Conservation (phyloP, 2,329 filamentous ascomycete species). For the Aureobasidium sp. region DNA sequence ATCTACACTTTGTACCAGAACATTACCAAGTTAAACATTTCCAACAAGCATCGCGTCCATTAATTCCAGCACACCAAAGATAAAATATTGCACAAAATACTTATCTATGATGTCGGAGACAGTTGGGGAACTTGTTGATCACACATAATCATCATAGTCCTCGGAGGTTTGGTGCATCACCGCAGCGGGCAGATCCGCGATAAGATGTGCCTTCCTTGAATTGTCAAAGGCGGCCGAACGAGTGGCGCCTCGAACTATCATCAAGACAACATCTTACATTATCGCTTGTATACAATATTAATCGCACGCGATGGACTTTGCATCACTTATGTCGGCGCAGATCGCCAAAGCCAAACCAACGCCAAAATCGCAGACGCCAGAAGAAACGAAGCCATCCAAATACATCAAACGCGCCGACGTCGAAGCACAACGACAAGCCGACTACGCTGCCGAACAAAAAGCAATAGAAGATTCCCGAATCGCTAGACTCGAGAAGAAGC, state of each 20-base stretch:
- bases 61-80: too few species aligned
- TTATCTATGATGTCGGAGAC: too few species aligned
- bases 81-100: too few species aligned
- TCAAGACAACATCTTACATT: background rate
- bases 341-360: constrained; percentile 70
- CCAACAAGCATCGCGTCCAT: too few species aligned
- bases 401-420: constrained; percentile 79
- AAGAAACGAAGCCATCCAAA: constrained; percentile 51
- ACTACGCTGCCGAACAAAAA: constrained; percentile 76
- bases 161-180: background rate
- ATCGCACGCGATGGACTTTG: constrained; percentile 79
- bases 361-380: constrained; percentile 28
- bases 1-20: too few species aligned
- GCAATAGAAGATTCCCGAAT: constrained; percentile 64
- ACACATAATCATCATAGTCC: too few species aligned
- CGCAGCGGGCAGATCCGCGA: constrained; percentile 10
- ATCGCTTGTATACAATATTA: background rate
- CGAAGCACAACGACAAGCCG: constrained; percentile 72
- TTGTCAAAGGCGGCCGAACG: background rate
- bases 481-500: constrained; percentile 66
- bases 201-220: background rate
- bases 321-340: constrained; percentile 84
- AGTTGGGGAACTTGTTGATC: too few species aligned
- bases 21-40: too few species aligned
- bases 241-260: background rate